phyloP scores from a whole-genome alignment of 805 yeast genomes.

The Komagataella kurtzmanii region DNA sequence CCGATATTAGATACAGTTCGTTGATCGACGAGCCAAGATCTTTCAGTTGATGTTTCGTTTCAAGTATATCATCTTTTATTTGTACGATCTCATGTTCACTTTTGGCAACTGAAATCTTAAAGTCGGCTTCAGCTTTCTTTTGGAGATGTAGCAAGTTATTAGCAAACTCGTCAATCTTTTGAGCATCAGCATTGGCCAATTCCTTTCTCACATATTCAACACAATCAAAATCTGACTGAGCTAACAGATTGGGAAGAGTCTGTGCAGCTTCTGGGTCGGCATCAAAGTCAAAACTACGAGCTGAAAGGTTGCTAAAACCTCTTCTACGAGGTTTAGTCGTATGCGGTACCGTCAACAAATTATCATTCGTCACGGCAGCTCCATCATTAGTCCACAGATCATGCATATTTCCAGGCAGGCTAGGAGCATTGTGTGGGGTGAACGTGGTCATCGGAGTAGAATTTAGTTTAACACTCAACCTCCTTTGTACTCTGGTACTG shows the following conservation, averaged over 20 bases:
- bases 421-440: neutral
- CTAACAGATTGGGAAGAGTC: neutral
- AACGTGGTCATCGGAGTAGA: neutral
- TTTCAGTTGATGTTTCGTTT: constrained; percentile 54
- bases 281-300: neutral
- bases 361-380: neutral
- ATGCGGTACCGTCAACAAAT: neutral
- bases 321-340: neutral
- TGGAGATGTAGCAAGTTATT: constrained; percentile 36
- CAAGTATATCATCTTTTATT: constrained; percentile 44
- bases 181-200: constrained; percentile 52
- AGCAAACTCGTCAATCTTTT: constrained; percentile 60
- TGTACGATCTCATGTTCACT: constrained; percentile 50
- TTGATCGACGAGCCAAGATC: constrained; percentile 44
- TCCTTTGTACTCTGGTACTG: neutral
- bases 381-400: neutral
- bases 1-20: constrained; percentile 46
- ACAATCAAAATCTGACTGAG: constrained; percentile 28
- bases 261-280: neutral
- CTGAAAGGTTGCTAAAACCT: neutral
- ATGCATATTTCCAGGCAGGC: neutral
- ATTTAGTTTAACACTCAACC: neutral
- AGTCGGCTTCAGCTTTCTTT: constrained; percentile 36
- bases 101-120: constrained; percentile 43
- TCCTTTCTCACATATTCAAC: constrained; percentile 31